Evolutionary conservation across 352 stramenopile species (phyloP).

Genomic region (Blastocystis sp.): DNA sequence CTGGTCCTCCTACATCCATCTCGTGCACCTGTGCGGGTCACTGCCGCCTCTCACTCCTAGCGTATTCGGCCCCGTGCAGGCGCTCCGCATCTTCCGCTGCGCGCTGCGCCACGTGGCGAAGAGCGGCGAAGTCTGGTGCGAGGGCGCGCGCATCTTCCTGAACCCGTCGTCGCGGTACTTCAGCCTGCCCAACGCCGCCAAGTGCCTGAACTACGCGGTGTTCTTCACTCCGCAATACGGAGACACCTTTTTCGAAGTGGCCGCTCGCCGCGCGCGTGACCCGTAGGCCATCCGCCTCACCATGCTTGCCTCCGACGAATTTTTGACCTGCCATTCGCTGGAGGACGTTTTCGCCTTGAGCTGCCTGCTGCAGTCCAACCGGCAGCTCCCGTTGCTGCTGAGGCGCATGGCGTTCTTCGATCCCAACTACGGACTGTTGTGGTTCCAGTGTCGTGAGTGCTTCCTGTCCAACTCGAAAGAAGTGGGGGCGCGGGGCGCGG

Average conservation of each 20-base stretch:
- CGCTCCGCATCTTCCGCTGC: background rate
- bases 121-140: conserved; percentile 59
- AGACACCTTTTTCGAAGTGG: conserved; percentile 53
- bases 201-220: conserved; percentile 55
- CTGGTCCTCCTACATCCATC: conserved; percentile 62
- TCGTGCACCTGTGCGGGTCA: conserved; percentile 5
- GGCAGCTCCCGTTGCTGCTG: conserved; percentile 26
- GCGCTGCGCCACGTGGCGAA: conserved; percentile 44
- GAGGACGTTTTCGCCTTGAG: background rate
- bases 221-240: conserved; percentile 66
- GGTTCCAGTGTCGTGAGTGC: conserved; percentile 78
- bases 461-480: conserved; percentile 28
- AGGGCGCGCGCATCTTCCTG: conserved; percentile 53
- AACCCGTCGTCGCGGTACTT: conserved; percentile 23
- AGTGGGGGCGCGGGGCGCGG: background rate
- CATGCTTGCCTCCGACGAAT: conserved; percentile 69
- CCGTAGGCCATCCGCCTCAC: conserved; percentile 44
- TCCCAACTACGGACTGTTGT: conserved; percentile 84
- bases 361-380: conserved; percentile 27
- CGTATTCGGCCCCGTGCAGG: conserved; percentile 60
- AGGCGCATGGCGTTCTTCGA: conserved; percentile 79
- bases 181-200: background rate
- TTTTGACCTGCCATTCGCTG: conserved; percentile 17
- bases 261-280: background rate
- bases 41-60: background rate